These are phyloP conservation scores for Diaporthe velutina DNA, from an alignment of 2,329 filamentous ascomycete species.

Conservation along the genomic window DNA sequence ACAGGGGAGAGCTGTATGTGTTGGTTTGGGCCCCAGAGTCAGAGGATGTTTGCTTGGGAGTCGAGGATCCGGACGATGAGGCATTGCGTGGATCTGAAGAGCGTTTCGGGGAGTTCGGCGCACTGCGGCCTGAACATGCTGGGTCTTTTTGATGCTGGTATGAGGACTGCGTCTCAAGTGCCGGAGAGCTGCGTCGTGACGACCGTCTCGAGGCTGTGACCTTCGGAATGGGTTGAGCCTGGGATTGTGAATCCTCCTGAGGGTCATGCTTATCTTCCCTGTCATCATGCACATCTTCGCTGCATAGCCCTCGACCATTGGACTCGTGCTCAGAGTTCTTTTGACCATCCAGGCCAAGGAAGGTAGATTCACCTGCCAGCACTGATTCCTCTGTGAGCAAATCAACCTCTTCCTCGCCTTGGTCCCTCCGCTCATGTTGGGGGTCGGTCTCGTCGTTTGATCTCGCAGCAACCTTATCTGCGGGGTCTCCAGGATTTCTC, in stretches of 20 bases:
- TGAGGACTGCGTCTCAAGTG: background rate
- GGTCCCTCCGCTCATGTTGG: background rate
- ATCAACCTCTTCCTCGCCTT: constrained; percentile 30
- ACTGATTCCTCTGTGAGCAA: constrained; percentile 33
- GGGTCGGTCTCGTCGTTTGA: background rate
- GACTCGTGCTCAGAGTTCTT: background rate
- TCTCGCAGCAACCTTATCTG: background rate
- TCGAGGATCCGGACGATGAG: constrained; percentile 44
- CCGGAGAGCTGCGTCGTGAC: constrained; percentile 6
- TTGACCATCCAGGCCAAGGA: background rate
- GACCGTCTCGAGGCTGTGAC: background rate
- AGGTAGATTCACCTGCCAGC: background rate
- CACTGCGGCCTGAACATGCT: background rate
- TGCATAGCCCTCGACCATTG: background rate
- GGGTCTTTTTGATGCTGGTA: background rate
- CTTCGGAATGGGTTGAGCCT: background rate
- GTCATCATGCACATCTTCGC: background rate
- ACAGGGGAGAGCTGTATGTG: constrained; percentile 63
- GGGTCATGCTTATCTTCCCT: background rate
- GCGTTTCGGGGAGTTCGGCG: background rate
- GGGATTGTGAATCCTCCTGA: background rate
- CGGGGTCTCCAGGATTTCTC: background rate
- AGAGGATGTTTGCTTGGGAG: constrained; percentile 42
- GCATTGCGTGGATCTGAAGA: constrained; percentile 20
- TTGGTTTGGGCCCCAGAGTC: constrained; percentile 40